Base-by-base conservation (phyloP, 495 filamentous ascomycete genomes). In the Aspergillus leporis region DNA sequence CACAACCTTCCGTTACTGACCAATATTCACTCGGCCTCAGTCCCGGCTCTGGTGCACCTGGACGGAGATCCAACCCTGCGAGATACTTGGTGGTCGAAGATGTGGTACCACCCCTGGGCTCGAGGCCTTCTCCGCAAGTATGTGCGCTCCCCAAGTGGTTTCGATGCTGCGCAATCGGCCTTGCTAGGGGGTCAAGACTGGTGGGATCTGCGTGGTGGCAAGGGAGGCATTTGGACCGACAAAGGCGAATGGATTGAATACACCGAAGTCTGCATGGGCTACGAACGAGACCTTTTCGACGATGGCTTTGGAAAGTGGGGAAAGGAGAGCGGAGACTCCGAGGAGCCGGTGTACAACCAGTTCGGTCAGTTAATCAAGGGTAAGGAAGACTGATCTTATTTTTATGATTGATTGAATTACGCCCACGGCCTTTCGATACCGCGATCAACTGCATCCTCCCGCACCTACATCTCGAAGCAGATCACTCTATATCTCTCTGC, bases 301-400 rank as follows among this genome's bases (percentile, higher is more conserved):
- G 77, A 80, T 52, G 72, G 69, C 2, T 55, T 74, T 13, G 77
- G 75, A 0, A 60, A 55, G 2, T 80, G 73, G 72, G 53, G 81
- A 70, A 45, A 91, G 67, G 77, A 96, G 83, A 70, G 90, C 81
- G 58, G 85, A 67, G 60, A 83, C 81, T 70, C 84, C 84, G 53
- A 92, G 80, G 59, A 90, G 72, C 32, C 74, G 16, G 64, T 78
- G 9, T 78, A 80, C 55, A 80, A 78, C 41, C 66, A 72, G 49
- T 78, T 70, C 50, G 77, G 77, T 0, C 71, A 70, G 22, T 55
- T 78, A 25, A 61, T 78, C 41, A 70, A 69, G 51, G 77, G 77
- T n/a, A 79, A 73, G 52, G 76, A 68, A 21, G 45, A 62, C 8
- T 55, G 34, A 25, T 22, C 32, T 6, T 1, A 13, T 5, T 32